These are phyloP conservation scores for Trichoderma sp. DNA, from an alignment of 2,329 filamentous ascomycete species.

Conservation along the genomic window DNA sequence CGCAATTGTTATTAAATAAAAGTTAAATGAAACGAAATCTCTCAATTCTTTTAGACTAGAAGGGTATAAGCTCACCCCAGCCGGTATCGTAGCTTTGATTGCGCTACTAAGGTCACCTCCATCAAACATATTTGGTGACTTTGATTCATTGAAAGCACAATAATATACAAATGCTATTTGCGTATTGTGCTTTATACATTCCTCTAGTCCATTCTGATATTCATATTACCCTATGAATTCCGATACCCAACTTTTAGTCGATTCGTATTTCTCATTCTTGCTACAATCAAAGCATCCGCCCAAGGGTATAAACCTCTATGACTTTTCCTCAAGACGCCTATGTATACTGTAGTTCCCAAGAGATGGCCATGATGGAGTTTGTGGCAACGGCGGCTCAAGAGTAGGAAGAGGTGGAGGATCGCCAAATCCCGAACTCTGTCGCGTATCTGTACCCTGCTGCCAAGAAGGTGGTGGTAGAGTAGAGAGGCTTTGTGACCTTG, in stretches of 20 bases:
- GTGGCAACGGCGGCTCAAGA: constrained; percentile 44
- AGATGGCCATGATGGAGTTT: constrained; percentile 29
- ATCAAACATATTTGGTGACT: not conserved
- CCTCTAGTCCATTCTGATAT: not conserved
- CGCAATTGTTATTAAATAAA: not conserved
- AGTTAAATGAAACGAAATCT: not conserved
- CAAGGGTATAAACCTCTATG: not conserved
- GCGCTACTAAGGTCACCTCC: not conserved
- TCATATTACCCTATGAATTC: not conserved
- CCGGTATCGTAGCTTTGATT: not conserved
- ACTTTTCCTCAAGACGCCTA: constrained; percentile 17
- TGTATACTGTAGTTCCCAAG: constrained; percentile 23
- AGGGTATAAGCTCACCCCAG: not conserved
- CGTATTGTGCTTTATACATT: not conserved
- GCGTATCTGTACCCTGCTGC: constrained; percentile 30
- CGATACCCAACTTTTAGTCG: too few species aligned
- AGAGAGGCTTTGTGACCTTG: constrained; percentile 37
- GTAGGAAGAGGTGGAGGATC: constrained; percentile 54
- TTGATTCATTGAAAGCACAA: not conserved
- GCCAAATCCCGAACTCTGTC: constrained; percentile 49
- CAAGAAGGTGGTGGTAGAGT: constrained; percentile 47
- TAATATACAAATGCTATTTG: not conserved
- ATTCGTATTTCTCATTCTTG: not conserved
- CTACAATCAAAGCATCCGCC: not conserved
- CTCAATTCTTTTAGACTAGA: not conserved